Evolutionary conservation across 768 basidiomycete species (phyloP).

Genomic region (Termitomyces sp.): DNA sequence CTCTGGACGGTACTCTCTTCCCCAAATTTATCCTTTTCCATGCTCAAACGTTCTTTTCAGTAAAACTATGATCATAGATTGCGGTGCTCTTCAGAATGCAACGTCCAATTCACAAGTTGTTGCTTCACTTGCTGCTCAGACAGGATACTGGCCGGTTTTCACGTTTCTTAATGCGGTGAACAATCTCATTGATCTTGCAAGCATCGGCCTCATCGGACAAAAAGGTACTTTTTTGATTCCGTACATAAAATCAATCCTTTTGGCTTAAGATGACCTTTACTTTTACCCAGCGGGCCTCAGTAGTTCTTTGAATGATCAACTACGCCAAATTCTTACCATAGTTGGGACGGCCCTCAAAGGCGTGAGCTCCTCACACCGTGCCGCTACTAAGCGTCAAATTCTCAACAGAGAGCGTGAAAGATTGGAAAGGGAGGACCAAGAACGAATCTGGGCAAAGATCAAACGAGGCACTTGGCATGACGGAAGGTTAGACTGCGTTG

Average conservation of each 20-base stretch:
- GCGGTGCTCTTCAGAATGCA: constrained; percentile 66
- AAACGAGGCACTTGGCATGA: constrained; percentile 78
- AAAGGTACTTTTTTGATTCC: constrained; percentile 50
- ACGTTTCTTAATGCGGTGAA: constrained; percentile 79
- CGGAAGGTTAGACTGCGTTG: constrained; percentile 77
- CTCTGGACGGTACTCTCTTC: constrained; percentile 40
- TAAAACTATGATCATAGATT: constrained; percentile 79
- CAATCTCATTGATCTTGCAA: constrained; percentile 87
- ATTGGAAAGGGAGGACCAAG: constrained; percentile 35
- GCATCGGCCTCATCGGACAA: constrained; percentile 92
- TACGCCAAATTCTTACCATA: constrained; percentile 81
- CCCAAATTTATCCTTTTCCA: neutral
- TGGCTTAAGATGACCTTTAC: neutral
- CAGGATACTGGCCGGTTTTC: constrained; percentile 89
- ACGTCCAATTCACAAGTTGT: constrained; percentile 69
- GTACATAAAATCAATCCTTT: neutral
- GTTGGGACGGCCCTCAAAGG: constrained; percentile 68
- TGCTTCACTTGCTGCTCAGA: constrained; percentile 68
- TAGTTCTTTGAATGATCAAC: constrained; percentile 73
- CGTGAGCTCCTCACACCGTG: constrained; percentile 50
- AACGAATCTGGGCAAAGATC: constrained; percentile 43
- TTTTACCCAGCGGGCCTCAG: constrained; percentile 71
- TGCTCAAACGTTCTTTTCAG: constrained; percentile 31
- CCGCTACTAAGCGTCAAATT: constrained; percentile 36
- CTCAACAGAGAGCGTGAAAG: constrained; percentile 33